Percentiles rank a stretch among this genome's conserved stretches.
Evolutionary conservation across 768 basidiomycete species (phyloP).

Genomic region (Aureoboletus auriporus): DNA sequence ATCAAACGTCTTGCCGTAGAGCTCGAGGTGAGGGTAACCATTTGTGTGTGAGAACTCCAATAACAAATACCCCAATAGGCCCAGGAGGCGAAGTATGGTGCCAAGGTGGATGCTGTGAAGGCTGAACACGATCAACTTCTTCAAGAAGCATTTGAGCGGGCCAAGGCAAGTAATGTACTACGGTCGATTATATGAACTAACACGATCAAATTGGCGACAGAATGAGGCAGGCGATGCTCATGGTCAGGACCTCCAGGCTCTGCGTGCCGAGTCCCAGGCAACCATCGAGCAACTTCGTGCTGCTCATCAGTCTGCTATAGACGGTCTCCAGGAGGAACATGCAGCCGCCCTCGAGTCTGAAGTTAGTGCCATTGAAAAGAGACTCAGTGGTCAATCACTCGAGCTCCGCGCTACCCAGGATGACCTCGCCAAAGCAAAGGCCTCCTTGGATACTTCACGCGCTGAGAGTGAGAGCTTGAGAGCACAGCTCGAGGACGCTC

Average conservation of each 20-base stretch:
- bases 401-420: conserved; percentile 85
- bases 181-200: conserved; percentile 5
- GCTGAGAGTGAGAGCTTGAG: conserved; percentile 55
- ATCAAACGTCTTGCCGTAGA: conserved; percentile 54
- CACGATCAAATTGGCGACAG: conserved; percentile 35
- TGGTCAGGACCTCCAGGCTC: conserved; percentile 61
- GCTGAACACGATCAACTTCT: conserved; percentile 59
- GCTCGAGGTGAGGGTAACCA: conserved; percentile 51
- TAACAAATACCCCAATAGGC: conserved; percentile 36
- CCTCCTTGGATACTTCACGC: conserved; percentile 46
- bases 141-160: conserved; percentile 69
- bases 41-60: neutral
- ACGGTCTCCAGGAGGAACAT: conserved; percentile 63
- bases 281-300: conserved; percentile 67
- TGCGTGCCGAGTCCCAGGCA: conserved; percentile 62
- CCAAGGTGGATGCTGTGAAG: conserved; percentile 62
- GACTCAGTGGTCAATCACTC: conserved; percentile 54
- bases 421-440: conserved; percentile 74
- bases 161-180: conserved; percentile 51
- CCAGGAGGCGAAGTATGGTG: conserved; percentile 65
- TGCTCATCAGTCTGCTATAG: conserved; percentile 57
- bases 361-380: conserved; percentile 56
- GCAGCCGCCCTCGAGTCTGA: conserved; percentile 55
- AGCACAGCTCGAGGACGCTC: conserved; percentile 62
- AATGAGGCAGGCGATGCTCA: conserved; percentile 69